phyloP scores from a whole-genome alignment of 352 stramenopile species.

The Globisporangium iwayamae region DNA sequence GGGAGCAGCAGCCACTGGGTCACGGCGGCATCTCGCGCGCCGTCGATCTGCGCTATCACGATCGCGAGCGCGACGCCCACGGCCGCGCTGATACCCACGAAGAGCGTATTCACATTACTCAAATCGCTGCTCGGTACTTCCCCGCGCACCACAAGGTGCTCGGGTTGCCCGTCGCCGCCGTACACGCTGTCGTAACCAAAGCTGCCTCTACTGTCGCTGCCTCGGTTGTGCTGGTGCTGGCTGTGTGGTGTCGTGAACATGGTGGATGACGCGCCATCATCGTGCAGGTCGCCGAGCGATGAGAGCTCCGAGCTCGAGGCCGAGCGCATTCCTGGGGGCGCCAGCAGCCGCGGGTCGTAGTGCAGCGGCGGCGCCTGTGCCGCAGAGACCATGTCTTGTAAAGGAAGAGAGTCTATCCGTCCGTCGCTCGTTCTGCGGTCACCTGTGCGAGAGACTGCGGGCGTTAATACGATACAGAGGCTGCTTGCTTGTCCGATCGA shows the following conservation, averaged over 20 bases:
- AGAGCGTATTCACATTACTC: conserved; percentile 18
- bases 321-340: conserved; percentile 6
- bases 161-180: not conserved
- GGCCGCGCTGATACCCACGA: conserved; percentile 21
- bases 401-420: not conserved
- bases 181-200: not conserved
- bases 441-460: not conserved
- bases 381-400: not conserved
- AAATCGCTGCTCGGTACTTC: conserved; percentile 14
- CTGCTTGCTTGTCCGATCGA: not conserved
- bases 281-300: conserved; percentile 17
- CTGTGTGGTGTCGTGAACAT: conserved; percentile 4
- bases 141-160: conserved; percentile 9
- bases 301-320: conserved; percentile 13
- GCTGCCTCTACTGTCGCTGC: not conserved
- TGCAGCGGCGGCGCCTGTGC: not conserved
- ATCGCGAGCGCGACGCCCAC: conserved; percentile 24
- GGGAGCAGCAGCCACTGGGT: conserved; percentile 23
- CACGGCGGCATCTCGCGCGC: conserved; percentile 9
- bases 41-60: conserved; percentile 20
- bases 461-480: not conserved
- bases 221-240: not conserved
- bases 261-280: conserved; percentile 7
- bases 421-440: not conserved
- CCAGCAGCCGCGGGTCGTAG: conserved; percentile 1